Evolutionary conservation across 1,139 yeast genomes (phyloP).

Genomic region (Protomyces inouyei): DNA sequence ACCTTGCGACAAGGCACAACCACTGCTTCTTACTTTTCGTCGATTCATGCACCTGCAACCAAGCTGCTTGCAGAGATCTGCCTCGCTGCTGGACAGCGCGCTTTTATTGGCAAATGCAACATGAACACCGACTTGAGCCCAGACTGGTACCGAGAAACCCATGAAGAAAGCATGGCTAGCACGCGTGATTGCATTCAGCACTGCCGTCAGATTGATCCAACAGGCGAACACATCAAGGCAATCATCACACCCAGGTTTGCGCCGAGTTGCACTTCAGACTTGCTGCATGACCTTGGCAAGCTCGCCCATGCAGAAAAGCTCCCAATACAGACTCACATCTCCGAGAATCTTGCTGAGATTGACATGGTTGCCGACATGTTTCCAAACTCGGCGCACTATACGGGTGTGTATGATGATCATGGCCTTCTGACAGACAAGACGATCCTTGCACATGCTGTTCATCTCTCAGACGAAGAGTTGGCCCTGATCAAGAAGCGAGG

Average conservation of each 20-base stretch:
- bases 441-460: conserved; percentile 84
- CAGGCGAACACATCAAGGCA: conserved; percentile 53
- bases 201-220: conserved; percentile 52
- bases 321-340: conserved; percentile 84
- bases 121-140: conserved; percentile 69
- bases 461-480: conserved; percentile 62
- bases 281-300: conserved; percentile 61
- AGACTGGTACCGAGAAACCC: conserved; percentile 60
- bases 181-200: conserved; percentile 57
- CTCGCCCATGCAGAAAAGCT: conserved; percentile 49
- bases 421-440: conserved; percentile 61
- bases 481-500: conserved; percentile 50
- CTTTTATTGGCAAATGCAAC: conserved; percentile 82
- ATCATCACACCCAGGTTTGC: conserved; percentile 92
- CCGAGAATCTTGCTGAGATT: conserved; percentile 73
- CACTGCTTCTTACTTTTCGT: conserved; percentile 85
- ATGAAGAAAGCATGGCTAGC: conserved; percentile 52
- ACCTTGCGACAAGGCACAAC: conserved; percentile 82
- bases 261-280: conserved; percentile 67
- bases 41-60: conserved; percentile 73
- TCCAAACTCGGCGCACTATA: conserved; percentile 64
- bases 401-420: conserved; percentile 69
- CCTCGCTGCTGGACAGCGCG: conserved; percentile 67
- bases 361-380: conserved; percentile 67
- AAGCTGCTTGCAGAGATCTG: conserved; percentile 71